Percentiles rank a stretch among this genome's conserved stretches.
These are phyloP conservation scores for Mycosphaerella sp. DNA, from an alignment of 2,329 filamentous ascomycete genomes.

Conservation along the genomic window DNA sequence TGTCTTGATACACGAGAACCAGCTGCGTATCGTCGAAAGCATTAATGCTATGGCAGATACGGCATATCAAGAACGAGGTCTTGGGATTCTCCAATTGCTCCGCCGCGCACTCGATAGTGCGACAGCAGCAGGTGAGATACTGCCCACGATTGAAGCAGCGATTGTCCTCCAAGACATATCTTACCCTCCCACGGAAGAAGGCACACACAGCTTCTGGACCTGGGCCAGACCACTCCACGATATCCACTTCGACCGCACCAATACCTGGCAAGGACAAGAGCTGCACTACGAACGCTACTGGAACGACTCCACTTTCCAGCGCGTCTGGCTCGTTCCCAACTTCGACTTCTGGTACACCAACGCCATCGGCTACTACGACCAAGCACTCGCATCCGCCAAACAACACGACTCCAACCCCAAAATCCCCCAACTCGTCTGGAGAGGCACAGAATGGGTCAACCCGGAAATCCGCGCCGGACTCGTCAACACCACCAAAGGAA, in stretches of 20 bases:
- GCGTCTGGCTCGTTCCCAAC: slow-evolving; percentile 17
- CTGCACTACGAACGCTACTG: slow-evolving; percentile 6
- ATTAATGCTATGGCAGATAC: slow-evolving; percentile 11
- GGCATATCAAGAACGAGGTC: slow-evolving; percentile 5
- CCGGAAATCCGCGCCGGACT: slow-evolving; percentile 29
- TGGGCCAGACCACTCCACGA: slow-evolving; percentile 7
- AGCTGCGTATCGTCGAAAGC: slow-evolving; percentile 20
- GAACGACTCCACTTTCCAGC: slow-evolving; percentile 1
- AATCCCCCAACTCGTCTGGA: slow-evolving; percentile 30
- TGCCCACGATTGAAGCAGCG: slow-evolving; percentile 21
- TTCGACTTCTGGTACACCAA: slow-evolving; percentile 14
- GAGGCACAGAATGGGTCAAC: slow-evolving; percentile 29
- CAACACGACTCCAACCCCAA: slow-evolving; percentile 19
- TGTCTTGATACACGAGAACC: slow-evolving; percentile 20
- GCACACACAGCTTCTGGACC: slow-evolving; percentile 14
- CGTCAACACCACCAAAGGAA: slow-evolving; percentile 27
- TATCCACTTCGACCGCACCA: slow-evolving; percentile 7
- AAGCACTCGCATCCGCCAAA: slow-evolving; percentile 8
- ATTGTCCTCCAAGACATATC: slow-evolving; percentile 17
- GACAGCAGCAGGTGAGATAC: slow-evolving; percentile 13
- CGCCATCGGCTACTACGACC: slow-evolving; percentile 14
- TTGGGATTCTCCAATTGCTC: slow-evolving; percentile 17
- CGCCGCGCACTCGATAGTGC: slow-evolving; percentile 18
- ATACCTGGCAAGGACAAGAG: background rate
- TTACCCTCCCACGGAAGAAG: slow-evolving; percentile 12